Percentiles rank a stretch among this genome's conserved stretches.
Conservation (phyloP, 169 alveolate species). For the Cryptosporidium felis region DNA sequence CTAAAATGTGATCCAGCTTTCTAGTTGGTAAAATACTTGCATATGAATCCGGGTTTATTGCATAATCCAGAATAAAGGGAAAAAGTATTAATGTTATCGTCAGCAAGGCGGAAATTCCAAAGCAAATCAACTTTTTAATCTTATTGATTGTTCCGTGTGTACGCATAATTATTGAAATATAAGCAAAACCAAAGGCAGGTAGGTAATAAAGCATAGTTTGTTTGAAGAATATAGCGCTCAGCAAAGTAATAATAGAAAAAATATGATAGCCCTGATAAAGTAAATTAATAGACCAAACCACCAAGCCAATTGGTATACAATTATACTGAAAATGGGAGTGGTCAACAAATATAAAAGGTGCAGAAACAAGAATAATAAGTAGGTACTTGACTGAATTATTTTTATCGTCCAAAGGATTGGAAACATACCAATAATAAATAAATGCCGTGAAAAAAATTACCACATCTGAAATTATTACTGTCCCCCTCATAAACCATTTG, state of each 20-base stretch:
- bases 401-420: conserved; percentile 16
- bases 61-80: conserved; percentile 21
- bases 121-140: conserved; percentile 14
- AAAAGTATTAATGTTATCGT: not conserved
- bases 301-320: conserved; percentile 87
- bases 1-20: not conserved
- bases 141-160: conserved; percentile 13
- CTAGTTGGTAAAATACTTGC: not conserved
- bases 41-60: not conserved
- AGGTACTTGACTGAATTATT: conserved; percentile 37
- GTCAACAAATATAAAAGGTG: conserved; percentile 85
- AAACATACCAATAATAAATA: conserved; percentile 43
- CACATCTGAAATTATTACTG: conserved; percentile 86
- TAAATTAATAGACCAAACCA: conserved; percentile 81
- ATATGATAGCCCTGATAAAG: conserved; percentile 21
- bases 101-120: not conserved
- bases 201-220: conserved; percentile 88
- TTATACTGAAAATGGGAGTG: conserved; percentile 91
- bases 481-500: conserved; percentile 85
- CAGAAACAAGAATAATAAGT: conserved; percentile 73
- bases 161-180: conserved; percentile 40
- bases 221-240: conserved; percentile 84
- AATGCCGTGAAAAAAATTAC: conserved; percentile 80
- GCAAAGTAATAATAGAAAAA: conserved; percentile 16
- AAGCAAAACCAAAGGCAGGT: conserved; percentile 79